Conservation (phyloP, 2,329 filamentous ascomycete genomes). For the Diaporthe aspalathi region DNA sequence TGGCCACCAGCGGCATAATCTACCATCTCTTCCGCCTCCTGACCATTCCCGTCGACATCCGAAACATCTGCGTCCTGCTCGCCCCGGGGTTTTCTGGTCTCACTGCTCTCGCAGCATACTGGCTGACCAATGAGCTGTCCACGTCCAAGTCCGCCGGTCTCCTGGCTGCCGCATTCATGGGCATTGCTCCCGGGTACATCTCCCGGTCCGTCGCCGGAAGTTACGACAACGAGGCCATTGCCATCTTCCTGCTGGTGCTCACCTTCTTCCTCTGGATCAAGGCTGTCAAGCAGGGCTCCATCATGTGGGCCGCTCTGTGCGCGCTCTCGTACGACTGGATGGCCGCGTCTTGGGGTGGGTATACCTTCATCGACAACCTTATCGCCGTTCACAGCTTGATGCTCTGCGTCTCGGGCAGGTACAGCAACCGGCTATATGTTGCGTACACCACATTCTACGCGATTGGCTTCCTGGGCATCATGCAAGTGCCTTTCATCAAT, state of each 20-base stretch:
- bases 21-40: slow-evolving; percentile 93
- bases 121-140: slow-evolving; percentile 97
- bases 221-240: slow-evolving; percentile 99
- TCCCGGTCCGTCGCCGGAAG: slow-evolving; percentile 97
- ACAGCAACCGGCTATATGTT: slow-evolving; percentile 93
- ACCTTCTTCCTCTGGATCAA: slow-evolving; percentile 99
- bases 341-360: slow-evolving; percentile 99
- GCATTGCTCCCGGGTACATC: slow-evolving; percentile 96
- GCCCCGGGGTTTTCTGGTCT: slow-evolving; percentile 94
- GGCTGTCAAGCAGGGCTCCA: slow-evolving; percentile 94
- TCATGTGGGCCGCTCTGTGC: slow-evolving; percentile 94
- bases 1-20: slow-evolving; percentile 98
- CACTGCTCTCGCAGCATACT: slow-evolving; percentile 92
- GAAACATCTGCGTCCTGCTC: slow-evolving; percentile 97
- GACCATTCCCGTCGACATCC: slow-evolving; percentile 94
- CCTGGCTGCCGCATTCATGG: slow-evolving; percentile 95
- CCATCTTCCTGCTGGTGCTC: slow-evolving; percentile 97
- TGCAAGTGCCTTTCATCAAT: slow-evolving; percentile 99
- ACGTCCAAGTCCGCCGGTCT: slow-evolving; percentile 94
- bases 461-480: slow-evolving; percentile 93
- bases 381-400: slow-evolving; percentile 95
- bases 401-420: slow-evolving; percentile 95
- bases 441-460: slow-evolving; percentile 99
- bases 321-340: slow-evolving; percentile 99
- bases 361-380: slow-evolving; percentile 99